Evolutionary conservation across 1,139 yeast species (phyloP).

Genomic region (Diutina mesorugosa): DNA sequence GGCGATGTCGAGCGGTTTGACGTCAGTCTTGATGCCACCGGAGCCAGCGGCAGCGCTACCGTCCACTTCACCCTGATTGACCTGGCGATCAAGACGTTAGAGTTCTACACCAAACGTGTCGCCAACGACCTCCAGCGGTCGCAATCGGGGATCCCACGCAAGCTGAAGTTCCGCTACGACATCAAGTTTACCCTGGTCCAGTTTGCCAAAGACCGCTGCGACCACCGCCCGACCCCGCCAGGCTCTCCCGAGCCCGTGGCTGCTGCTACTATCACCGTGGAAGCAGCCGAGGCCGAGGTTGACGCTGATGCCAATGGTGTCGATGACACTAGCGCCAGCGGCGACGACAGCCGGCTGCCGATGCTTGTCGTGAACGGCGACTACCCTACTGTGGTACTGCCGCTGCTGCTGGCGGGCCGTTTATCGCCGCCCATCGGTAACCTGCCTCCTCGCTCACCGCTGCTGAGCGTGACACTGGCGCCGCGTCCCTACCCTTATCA

Average conservation of each 20-base stretch:
- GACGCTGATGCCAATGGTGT: not conserved
- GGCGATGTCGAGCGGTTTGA: constrained; percentile 25
- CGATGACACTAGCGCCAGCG: not conserved
- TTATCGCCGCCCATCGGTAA: not conserved
- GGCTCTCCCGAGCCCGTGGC: not conserved
- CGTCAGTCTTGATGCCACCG: constrained; percentile 4
- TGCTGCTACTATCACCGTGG: not conserved
- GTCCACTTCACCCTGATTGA: constrained; percentile 30
- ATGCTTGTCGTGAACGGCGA: not conserved
- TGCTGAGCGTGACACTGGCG: not conserved
- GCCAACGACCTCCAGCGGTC: constrained; percentile 11
- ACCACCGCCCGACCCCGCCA: constrained; percentile 3
- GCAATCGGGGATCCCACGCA: not conserved
- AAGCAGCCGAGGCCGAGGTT: not conserved
- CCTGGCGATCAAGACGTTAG: constrained; percentile 25
- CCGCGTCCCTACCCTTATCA: not conserved
- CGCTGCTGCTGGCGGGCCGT: not conserved
- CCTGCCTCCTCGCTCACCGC: not conserved
- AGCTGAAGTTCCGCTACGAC: constrained; percentile 5
- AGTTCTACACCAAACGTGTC: constrained; percentile 16
- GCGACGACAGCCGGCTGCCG: not conserved
- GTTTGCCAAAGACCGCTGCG: constrained; percentile 20
- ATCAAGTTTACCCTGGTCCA: constrained; percentile 8
- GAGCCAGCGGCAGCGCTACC: constrained; percentile 8
- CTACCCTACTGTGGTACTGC: not conserved